A percentile compares a stretch with the other conserved stretches of the same genome.
Evolutionary conservation across 148 eudicot species (phyloP).

Genomic region (Cornus kousa): DNA sequence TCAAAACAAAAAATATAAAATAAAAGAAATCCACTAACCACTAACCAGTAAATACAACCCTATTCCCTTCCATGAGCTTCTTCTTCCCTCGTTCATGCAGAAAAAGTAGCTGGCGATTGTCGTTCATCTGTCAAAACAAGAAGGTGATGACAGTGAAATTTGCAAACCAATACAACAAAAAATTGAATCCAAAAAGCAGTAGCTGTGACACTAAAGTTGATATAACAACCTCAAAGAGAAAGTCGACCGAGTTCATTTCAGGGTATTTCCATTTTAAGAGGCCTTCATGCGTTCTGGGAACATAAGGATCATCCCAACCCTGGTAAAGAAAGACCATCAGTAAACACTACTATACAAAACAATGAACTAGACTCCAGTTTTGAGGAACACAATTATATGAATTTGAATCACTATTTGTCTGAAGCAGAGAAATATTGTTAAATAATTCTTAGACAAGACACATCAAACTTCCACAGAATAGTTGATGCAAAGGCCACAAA

Average conservation of each 20-base stretch:
- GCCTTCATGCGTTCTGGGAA: slow-evolving; percentile 94
- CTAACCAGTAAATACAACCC: slow-evolving; percentile 69
- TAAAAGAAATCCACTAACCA: slow-evolving; percentile 39
- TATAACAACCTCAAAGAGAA: slow-evolving; percentile 82
- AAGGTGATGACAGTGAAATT: neutral
- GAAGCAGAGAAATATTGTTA: neutral
- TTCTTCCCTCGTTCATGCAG: slow-evolving; percentile 78
- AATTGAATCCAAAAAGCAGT: neutral
- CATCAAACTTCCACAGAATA: neutral
- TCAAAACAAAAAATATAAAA: too few species aligned
- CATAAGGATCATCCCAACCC: slow-evolving; percentile 99
- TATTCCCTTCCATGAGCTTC: slow-evolving; percentile 76
- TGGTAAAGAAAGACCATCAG: slow-evolving; percentile 22
- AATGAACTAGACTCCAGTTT: neutral
- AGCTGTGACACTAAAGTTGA: neutral
- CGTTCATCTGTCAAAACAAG: slow-evolving; percentile 50
- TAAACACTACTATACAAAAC: neutral
- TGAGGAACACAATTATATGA: neutral
- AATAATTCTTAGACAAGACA: neutral
- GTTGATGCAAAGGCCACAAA: neutral
- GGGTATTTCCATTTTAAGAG: slow-evolving; percentile 99
- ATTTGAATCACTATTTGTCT: neutral
- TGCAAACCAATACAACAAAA: neutral
- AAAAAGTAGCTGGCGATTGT: slow-evolving; percentile 61
- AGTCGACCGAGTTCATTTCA: slow-evolving; percentile 94